phyloP scores from a whole-genome alignment of 257 asterid species.

The Penstemon barbatus region DNA sequence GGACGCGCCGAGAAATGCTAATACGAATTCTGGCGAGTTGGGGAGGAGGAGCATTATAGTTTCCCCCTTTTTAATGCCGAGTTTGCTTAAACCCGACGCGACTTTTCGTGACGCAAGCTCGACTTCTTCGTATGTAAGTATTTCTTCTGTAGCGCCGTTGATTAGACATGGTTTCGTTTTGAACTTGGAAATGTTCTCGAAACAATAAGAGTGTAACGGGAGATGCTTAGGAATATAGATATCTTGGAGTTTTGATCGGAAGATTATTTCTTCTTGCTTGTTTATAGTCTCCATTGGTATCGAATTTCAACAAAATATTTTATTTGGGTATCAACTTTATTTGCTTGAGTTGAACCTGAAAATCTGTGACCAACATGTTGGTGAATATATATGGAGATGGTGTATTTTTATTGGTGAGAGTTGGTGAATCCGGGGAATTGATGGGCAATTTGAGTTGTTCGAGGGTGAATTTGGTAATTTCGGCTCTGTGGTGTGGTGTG shows the following conservation, averaged over 20 bases:
- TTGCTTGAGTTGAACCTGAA: constrained; percentile 33
- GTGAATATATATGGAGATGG: constrained; percentile 35
- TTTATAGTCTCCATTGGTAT: constrained; percentile 39
- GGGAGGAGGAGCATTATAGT: constrained; percentile 85
- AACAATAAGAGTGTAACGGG: constrained; percentile 71
- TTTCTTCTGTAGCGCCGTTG: constrained; percentile 60
- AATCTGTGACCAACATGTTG: constrained; percentile 18
- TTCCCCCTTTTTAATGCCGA: constrained; percentile 67
- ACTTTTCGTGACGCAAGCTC: constrained; percentile 51
- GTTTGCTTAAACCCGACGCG: constrained; percentile 56
- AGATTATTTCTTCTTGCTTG: constrained; percentile 45
- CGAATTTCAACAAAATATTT: not conserved
- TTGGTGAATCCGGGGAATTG: constrained; percentile 39
- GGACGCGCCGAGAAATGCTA: constrained; percentile 81
- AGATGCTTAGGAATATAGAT: constrained; percentile 69
- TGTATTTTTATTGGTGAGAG: constrained; percentile 19
- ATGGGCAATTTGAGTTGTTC: constrained; percentile 46
- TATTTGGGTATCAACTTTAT: constrained; percentile 22
- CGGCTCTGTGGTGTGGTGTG: not conserved
- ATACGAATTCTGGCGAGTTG: constrained; percentile 67
- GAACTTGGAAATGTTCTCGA: constrained; percentile 50
- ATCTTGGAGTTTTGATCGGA: constrained; percentile 78
- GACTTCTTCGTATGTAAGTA: constrained; percentile 59
- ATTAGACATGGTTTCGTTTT: constrained; percentile 56
- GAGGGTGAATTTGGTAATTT: constrained; percentile 36